Percentiles rank a stretch among this genome's conserved stretches.
phyloP scores from a whole-genome alignment of 2,329 filamentous ascomycete genomes.

The Cladosporium sp. region DNA sequence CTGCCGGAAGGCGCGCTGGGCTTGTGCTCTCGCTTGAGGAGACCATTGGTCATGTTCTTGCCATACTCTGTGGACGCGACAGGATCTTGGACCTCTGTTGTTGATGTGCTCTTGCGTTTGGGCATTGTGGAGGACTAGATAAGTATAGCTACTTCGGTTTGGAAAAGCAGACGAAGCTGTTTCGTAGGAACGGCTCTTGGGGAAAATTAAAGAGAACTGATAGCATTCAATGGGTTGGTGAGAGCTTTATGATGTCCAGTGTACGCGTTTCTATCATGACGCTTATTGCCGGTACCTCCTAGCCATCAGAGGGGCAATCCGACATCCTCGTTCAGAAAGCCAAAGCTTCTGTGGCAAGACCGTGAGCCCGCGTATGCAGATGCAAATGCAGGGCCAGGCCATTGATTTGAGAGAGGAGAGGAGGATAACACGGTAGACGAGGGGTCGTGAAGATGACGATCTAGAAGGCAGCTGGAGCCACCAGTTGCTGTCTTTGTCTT shows the following conservation, averaged over 20 bases:
- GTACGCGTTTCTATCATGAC: neutral
- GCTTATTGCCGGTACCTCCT: constrained; percentile 7
- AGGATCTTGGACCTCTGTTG: constrained; percentile 9
- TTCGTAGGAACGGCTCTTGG: neutral
- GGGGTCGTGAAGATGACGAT: neutral
- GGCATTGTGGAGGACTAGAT: neutral
- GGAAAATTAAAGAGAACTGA: neutral
- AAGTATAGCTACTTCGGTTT: neutral
- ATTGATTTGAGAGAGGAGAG: neutral
- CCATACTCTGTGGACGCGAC: constrained; percentile 16
- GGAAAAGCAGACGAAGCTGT: neutral
- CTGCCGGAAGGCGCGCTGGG: constrained; percentile 14
- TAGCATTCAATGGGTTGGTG: neutral
- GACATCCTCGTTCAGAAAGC: neutral
- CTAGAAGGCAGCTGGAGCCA: neutral
- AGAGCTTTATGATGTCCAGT: neutral
- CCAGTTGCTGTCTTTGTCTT: neutral
- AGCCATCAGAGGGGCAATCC: neutral
- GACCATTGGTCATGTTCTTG: constrained; percentile 22
- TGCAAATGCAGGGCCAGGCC: neutral
- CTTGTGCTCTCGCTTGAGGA: constrained; percentile 22
- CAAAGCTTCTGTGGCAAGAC: neutral
- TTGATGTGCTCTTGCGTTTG: constrained; percentile 17
- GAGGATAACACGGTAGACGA: neutral
- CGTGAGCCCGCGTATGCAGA: neutral